These are phyloP conservation scores for Saraca asoca DNA, from an alignment of 331 rosid species.

Conservation along the genomic window DNA sequence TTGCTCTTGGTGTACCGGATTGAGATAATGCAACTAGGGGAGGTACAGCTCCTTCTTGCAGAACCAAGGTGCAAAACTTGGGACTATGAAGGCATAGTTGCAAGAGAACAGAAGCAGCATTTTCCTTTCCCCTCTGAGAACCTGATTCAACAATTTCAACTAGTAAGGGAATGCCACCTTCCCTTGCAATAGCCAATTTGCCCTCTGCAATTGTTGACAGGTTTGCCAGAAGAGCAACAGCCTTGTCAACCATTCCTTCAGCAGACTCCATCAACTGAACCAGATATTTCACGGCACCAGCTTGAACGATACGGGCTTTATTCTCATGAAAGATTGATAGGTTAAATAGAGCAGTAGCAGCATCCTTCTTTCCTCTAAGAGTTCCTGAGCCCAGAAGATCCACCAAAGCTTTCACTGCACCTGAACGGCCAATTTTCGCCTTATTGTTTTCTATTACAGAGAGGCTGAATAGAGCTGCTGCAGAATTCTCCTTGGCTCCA, in stretches of 20 bases:
- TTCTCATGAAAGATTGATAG: conserved; percentile 88
- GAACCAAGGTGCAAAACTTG: conserved; percentile 77
- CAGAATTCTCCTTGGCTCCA: conserved; percentile 89
- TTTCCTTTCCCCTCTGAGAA: conserved; percentile 90
- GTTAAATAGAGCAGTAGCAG: conserved; percentile 86
- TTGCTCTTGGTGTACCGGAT: conserved; percentile 86
- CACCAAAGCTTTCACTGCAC: conserved; percentile 84
- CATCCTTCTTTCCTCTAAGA: conserved; percentile 92
- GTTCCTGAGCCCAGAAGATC: conserved; percentile 82
- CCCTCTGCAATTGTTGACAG: conserved; percentile 86
- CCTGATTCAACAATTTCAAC: conserved; percentile 86
- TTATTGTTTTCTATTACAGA: conserved; percentile 77
- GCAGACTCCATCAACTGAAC: conserved; percentile 67
- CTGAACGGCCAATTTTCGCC: conserved; percentile 87
- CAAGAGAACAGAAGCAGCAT: conserved; percentile 77
- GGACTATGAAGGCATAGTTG: conserved; percentile 82
- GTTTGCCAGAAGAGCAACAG: conserved; percentile 86
- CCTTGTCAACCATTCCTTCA: conserved; percentile 84
- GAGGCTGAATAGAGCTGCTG: conserved; percentile 88
- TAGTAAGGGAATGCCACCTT: conserved; percentile 77
- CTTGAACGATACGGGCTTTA: conserved; percentile 87
- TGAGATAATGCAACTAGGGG: conserved; percentile 89
- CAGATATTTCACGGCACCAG: conserved; percentile 83
- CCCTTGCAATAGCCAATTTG: conserved; percentile 58
- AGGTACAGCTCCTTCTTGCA: conserved; percentile 99